These are phyloP conservation scores for Penicillium concentricum DNA, from an alignment of 2,329 filamentous ascomycete genomes.

Conservation along the genomic window DNA sequence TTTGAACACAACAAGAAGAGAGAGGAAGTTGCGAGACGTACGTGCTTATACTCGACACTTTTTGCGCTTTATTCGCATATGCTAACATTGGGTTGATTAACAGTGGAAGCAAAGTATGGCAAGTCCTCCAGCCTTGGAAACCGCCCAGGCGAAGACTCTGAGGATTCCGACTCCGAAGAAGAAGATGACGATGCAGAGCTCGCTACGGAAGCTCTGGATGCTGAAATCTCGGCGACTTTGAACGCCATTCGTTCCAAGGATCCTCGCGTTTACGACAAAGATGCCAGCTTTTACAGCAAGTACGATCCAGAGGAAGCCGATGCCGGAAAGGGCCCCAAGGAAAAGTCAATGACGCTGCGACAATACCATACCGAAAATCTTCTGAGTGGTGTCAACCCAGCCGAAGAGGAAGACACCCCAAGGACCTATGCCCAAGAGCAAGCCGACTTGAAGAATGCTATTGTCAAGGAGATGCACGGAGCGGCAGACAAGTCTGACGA, in stretches of 20 bases:
- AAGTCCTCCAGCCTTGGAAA: conserved; percentile 44
- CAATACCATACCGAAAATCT: conserved; percentile 93
- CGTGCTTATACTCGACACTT: conserved; percentile 21
- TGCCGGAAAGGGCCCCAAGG: conserved; percentile 55
- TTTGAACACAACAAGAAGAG: conserved; percentile 98
- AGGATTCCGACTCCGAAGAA: conserved; percentile 68
- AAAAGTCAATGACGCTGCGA: conserved; percentile 79
- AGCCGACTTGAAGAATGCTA: conserved; percentile 71
- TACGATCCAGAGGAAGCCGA: conserved; percentile 54
- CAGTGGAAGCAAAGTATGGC: conserved; percentile 87
- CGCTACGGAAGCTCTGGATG: conserved; percentile 79
- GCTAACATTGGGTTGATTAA: conserved; percentile 4
- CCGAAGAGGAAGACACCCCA: conserved; percentile 52
- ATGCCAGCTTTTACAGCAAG: conserved; percentile 72
- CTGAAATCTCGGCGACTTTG: conserved; percentile 81
- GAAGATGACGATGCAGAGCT: conserved; percentile 91
- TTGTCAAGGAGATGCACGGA: conserved; percentile 78
- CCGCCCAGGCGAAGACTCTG: conserved; percentile 48
- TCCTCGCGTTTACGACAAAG: conserved; percentile 81
- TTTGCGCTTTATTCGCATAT: neutral
- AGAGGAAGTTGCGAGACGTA: conserved; percentile 68
- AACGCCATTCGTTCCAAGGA: conserved; percentile 88
- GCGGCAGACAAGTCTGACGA: conserved; percentile 51
- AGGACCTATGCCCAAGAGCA: conserved; percentile 87
- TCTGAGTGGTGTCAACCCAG: conserved; percentile 67